Base-by-base conservation (phyloP, 208 protist genomes). In the Phytomonas francai region DNA sequence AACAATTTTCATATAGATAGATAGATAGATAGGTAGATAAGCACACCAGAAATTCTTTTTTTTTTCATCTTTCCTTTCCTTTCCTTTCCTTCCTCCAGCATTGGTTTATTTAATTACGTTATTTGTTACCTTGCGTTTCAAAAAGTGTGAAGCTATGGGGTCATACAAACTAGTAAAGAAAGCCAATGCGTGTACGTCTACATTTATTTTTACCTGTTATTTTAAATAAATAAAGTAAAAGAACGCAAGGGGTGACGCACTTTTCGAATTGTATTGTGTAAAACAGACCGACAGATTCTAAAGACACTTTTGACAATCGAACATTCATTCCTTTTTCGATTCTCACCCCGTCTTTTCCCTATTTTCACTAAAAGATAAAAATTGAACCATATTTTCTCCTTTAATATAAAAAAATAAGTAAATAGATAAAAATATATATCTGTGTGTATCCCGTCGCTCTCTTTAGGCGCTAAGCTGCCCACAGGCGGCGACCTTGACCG, bases 401-500 rank as follows among this genome's bases (percentile, higher is more conserved):
- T 39, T 39, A 25, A 61, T 29, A 60, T 73, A 73, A 60, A 65
- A 71, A 75, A 14, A 78, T 63, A 68, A 30, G 61, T 16, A 3
- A 31, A 3, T 65, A 56, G 14, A 65, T 65, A 16, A 31, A 54
- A 25, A 65, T 65, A 29, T 27, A 14, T 70, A 6, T 54, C 27
- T 65, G 34, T 36, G 3, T 74, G 11, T 36, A 12, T 45, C 7
- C 71, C 27, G 49, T 56, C 64, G 31, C 51, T 58, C 67, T 65
- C 54, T 68, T 49, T 31, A 60, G 33, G 27, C 16, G 62, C 77
- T 88, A 90, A 88, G 63, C 75, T 96, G 72, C 19, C 89, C 90
- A 76, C 77, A 76, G 49, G 81, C 78, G 7, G 79, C 59, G 62
- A 95, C 80, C 71, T 68, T 77, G 45, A 96, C 83, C 22, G 84